phyloP scores from a whole-genome alignment of 75 land plant species.

The Adiantum capillusveneris region DNA sequence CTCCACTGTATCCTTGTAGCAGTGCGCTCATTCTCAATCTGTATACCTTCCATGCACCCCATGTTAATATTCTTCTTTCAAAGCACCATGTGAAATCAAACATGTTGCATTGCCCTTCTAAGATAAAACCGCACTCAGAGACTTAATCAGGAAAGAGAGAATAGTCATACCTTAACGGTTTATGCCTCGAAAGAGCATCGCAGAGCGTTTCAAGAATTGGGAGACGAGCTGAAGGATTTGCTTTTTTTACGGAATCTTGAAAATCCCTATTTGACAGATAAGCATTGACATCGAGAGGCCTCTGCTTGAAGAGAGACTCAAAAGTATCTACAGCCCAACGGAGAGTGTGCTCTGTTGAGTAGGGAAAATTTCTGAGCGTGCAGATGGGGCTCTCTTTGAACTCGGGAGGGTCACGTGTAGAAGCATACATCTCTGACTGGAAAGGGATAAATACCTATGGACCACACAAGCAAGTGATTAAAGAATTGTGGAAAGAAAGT shows the following conservation, averaged over 20 bases:
- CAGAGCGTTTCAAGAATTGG: constrained; percentile 42
- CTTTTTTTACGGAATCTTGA: constrained; percentile 36
- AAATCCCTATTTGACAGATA: constrained; percentile 45
- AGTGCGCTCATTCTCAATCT: no score
- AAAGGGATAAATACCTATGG: constrained; percentile 44
- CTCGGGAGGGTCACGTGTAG: constrained; percentile 48
- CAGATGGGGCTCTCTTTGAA: constrained; percentile 48
- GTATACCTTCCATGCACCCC: no score
- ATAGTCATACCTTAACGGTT: constrained; percentile 35
- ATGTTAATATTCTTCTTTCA: no score
- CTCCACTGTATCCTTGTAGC: no score
- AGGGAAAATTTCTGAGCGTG: constrained; percentile 49
- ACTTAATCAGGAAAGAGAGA: no score
- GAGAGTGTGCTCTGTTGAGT: constrained; percentile 41
- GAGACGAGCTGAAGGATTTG: constrained; percentile 26
- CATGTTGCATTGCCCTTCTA: no score
- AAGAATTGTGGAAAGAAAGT: not conserved
- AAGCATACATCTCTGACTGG: constrained; percentile 55
- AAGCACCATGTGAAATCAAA: no score
- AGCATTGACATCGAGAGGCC: constrained; percentile 46
- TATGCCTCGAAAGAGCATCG: constrained; percentile 41
- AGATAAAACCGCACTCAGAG: no score
- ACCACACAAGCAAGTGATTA: no score
- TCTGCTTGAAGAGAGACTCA: constrained; percentile 44
- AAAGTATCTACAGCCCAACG: constrained; percentile 49